Percentiles rank a stretch among this genome's conserved stretches.
Evolutionary conservation across 2,329 filamentous ascomycete genomes (phyloP).

Genomic region (Verticillium zaregamsianum): DNA sequence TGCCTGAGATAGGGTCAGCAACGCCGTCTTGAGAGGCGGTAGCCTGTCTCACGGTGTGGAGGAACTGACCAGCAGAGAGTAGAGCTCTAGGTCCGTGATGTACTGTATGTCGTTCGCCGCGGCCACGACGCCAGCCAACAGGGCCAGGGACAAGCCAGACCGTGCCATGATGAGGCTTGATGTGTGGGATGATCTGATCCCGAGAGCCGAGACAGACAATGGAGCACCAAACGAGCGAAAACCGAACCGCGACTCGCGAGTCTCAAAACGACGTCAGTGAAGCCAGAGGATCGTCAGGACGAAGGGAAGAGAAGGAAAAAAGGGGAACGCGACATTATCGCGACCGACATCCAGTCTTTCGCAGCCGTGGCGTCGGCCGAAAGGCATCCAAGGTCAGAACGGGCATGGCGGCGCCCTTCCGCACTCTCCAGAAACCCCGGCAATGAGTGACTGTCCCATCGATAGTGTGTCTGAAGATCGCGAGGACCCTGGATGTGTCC

Average conservation of each 20-base stretch:
- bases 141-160: not conserved
- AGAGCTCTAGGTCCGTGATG: not conserved
- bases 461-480: not conserved
- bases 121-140: not conserved
- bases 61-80: not conserved
- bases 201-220: not conserved
- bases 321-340: not conserved
- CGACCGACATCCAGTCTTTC: not conserved
- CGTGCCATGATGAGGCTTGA: not conserved
- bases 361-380: not conserved
- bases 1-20: conserved; percentile 28
- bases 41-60: not conserved
- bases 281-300: not conserved
- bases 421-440: not conserved
- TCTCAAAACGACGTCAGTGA: not conserved
- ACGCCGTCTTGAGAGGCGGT: not conserved
- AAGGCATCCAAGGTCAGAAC: not conserved
- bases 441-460: not conserved
- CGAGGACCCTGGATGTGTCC: not conserved
- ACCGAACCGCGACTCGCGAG: not conserved
- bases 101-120: conserved; percentile 3
- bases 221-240: not conserved
- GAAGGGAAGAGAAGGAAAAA: not conserved
- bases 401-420: not conserved
- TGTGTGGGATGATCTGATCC: not conserved